Evolutionary conservation across 495 filamentous ascomycete species (phyloP).

Genomic region (Talaromyces borbonicus): DNA sequence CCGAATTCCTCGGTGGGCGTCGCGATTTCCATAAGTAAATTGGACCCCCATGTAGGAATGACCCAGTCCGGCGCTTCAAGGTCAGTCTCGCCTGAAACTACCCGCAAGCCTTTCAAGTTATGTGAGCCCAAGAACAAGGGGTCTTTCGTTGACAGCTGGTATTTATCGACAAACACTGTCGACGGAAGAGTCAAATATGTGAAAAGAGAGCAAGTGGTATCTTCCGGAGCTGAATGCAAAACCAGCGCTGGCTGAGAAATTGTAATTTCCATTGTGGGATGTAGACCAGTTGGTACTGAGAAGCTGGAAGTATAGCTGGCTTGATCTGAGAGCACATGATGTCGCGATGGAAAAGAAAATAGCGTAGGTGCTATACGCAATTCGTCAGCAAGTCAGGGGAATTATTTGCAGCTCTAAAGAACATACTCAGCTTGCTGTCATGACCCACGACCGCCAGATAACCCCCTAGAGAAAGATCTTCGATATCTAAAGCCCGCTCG

Average conservation of each 20-base stretch:
- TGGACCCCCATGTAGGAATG: conserved; percentile 67
- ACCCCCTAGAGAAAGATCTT: conserved; percentile 71
- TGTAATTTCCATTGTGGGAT: conserved; percentile 66
- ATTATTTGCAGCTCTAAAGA: too few species aligned
- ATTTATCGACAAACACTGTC: conserved; percentile 74
- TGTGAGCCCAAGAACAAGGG: conserved; percentile 64
- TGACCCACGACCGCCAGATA: conserved; percentile 70
- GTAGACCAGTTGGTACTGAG: conserved; percentile 65
- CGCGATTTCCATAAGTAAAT: conserved; percentile 65
- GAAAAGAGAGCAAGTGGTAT: conserved; percentile 59
- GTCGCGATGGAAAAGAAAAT: conserved; percentile 86
- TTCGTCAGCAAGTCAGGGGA: too few species aligned
- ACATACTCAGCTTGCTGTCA: conserved; percentile 57
- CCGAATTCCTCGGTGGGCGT: conserved; percentile 24
- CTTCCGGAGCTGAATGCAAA: conserved; percentile 22
- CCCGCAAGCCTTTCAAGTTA: conserved; percentile 57
- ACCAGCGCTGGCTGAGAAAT: conserved; percentile 25
- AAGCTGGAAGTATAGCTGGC: conserved; percentile 44
- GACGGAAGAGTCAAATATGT: conserved; percentile 83
- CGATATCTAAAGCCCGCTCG: conserved; percentile 52
- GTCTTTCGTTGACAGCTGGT: conserved; percentile 61
- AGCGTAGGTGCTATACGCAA: conserved; percentile 51
- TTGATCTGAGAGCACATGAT: conserved; percentile 47
- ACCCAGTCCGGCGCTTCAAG: conserved; percentile 89
- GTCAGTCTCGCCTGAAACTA: conserved; percentile 70